Percentiles rank a stretch among this genome's conserved stretches.
phyloP scores from a whole-genome alignment of 2,329 filamentous ascomycete species.

The Tolypocladium capitatum region DNA sequence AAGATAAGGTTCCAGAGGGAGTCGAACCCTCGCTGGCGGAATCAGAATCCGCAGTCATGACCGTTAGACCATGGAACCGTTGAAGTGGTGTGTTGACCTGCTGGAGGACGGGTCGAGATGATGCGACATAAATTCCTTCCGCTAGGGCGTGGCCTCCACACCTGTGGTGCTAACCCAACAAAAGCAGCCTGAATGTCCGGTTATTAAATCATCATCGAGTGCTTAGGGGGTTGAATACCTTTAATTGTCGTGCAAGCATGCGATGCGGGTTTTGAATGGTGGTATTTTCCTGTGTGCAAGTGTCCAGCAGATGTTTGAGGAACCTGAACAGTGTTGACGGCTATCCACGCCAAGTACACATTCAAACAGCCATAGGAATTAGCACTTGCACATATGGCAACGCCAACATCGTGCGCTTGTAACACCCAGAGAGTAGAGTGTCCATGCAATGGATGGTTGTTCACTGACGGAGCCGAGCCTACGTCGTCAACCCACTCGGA shows the following conservation, averaged over 20 bases:
- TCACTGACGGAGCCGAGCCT: no score
- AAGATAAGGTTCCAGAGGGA: conserved; percentile 19
- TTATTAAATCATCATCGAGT: background rate
- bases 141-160: background rate
- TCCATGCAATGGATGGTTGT: no score
- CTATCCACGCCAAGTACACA: no score
- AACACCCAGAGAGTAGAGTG: no score
- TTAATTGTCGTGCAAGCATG: no score
- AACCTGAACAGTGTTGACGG: no score
- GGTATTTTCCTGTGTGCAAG: background rate
- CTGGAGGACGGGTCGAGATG: background rate
- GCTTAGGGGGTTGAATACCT: background rate
- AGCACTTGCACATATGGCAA: no score
- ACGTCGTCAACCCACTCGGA: no score
- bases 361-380: no score
- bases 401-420: no score
- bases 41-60: conserved; percentile 24
- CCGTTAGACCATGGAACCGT: conserved; percentile 22
- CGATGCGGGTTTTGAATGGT: background rate
- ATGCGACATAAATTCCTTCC: background rate
- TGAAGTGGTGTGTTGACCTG: conserved; percentile 9
- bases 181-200: background rate
- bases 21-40: conserved; percentile 24
- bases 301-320: no score
- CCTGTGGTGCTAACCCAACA: background rate